A percentile compares a stretch with the other conserved stretches of the same genome.
phyloP scores from a whole-genome alignment of 805 yeast species.

The Hermanozyma aechmeae region DNA sequence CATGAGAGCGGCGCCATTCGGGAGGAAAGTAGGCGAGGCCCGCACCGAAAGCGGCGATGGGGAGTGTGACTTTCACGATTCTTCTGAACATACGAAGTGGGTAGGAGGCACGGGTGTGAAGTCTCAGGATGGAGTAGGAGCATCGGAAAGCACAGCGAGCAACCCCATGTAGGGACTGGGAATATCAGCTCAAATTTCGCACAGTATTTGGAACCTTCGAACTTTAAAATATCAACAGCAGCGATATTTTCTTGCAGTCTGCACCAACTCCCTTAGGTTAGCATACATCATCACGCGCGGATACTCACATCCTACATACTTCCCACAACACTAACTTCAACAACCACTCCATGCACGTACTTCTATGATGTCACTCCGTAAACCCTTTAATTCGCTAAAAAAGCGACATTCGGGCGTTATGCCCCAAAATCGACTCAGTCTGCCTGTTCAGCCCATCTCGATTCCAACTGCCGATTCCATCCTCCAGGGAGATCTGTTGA shows the following conservation, averaged over 20 bases:
- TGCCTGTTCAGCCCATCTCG: conserved; percentile 3
- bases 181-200: too few relatives aligned
- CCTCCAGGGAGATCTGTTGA: conserved; percentile 4
- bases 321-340: too few relatives aligned
- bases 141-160: too few relatives aligned
- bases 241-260: too few relatives aligned
- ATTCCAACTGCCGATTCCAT: conserved; percentile 8
- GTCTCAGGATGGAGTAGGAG: not conserved
- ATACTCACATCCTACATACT: too few relatives aligned
- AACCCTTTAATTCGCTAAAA: conserved; percentile 8
- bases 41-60: conserved; percentile 21
- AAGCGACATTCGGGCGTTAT: conserved; percentile 8
- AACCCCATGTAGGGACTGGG: too few relatives aligned
- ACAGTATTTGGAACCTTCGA: too few relatives aligned
- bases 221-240: too few relatives aligned
- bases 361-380: conserved; percentile 9
- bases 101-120: not conserved
- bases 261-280: too few relatives aligned
- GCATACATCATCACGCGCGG: too few relatives aligned
- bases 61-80: conserved; percentile 16
- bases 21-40: conserved; percentile 21
- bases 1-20: too few relatives aligned
- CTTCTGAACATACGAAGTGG: conserved; percentile 11
- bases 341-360: too few relatives aligned
- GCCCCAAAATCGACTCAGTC: conserved; percentile 9